Conservation (phyloP, 148 eudicot species). For the Rhododendron ovatum region DNA sequence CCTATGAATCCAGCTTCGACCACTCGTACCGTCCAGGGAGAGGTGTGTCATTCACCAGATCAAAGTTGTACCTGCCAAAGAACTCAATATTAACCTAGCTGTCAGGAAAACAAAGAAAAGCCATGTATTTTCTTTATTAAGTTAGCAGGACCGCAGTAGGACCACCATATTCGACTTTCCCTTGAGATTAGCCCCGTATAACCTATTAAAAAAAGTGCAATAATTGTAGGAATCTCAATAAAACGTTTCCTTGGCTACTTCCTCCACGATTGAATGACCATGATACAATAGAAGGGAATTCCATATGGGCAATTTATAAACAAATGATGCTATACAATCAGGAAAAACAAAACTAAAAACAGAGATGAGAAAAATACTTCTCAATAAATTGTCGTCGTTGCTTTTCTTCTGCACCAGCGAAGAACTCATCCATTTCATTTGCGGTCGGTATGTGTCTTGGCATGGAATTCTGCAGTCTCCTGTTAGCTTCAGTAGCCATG, state of each 20-base stretch:
- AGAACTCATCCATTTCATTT: slow-evolving; percentile 40
- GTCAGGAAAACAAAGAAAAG: not conserved
- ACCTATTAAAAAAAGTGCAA: not conserved
- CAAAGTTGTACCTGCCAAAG: slow-evolving; percentile 52
- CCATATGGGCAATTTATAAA: not conserved
- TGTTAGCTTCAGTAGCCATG: slow-evolving; percentile 11
- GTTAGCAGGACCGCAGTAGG: not conserved
- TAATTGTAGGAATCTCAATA: not conserved
- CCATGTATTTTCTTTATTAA: not conserved
- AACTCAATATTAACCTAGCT: not conserved
- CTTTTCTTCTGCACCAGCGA: slow-evolving; percentile 31
- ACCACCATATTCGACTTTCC: not conserved
- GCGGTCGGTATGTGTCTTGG: slow-evolving; percentile 26
- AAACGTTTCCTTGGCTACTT: not conserved
- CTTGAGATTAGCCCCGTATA: not conserved
- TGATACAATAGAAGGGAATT: not conserved
- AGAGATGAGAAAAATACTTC: slow-evolving; percentile 27
- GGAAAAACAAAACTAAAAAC: not conserved
- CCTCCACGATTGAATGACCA: not conserved
- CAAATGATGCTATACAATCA: not conserved
- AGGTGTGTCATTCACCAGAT: slow-evolving; percentile 42
- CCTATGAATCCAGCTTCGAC: slow-evolving; percentile 29
- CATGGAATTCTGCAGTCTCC: slow-evolving; percentile 17
- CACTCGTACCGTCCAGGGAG: slow-evolving; percentile 52
- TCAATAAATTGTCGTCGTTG: slow-evolving; percentile 35